These are phyloP conservation scores for Ensete glaucum DNA, from an alignment of 176 grass and related monocot species.

Conservation along the genomic window DNA sequence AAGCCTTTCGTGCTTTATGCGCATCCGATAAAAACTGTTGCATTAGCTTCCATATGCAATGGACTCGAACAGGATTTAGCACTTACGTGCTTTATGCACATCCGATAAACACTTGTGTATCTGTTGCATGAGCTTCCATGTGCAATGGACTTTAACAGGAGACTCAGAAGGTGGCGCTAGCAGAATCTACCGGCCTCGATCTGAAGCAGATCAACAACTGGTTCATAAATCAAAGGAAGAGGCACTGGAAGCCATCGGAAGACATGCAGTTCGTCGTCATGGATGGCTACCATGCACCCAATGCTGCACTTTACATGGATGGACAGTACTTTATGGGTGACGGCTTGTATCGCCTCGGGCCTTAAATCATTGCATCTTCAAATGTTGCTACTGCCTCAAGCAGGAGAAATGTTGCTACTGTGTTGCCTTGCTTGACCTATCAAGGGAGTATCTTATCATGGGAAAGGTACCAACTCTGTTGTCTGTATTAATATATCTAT, in stretches of 20 bases:
- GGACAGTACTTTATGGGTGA: constrained; percentile 16
- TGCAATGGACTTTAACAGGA: background rate
- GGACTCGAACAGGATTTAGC: too few relatives aligned
- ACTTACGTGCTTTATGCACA: too few relatives aligned
- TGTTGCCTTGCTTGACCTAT: too few relatives aligned
- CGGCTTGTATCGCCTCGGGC: constrained; percentile 8
- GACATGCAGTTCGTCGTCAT: constrained; percentile 24
- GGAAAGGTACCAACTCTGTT: background rate
- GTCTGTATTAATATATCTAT: background rate
- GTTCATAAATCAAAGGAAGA: constrained; percentile 28
- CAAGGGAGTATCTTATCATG: background rate
- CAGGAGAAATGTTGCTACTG: too few relatives aligned
- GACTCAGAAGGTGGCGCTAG: constrained; percentile 19
- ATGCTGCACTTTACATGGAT: constrained; percentile 13
- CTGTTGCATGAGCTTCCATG: too few relatives aligned
- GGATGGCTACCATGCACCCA: constrained; percentile 13
- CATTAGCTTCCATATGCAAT: too few relatives aligned
- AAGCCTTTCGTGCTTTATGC: background rate
- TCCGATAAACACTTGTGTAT: too few relatives aligned
- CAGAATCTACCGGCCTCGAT: constrained; percentile 15
- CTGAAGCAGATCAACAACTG: constrained; percentile 30
- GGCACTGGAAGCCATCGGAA: constrained; percentile 25
- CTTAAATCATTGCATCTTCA: background rate
- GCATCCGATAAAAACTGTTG: too few relatives aligned
- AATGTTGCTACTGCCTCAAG: too few relatives aligned